phyloP scores from a whole-genome alignment of 192 early-diverging fungal genomes.

The Gonapodya prolifera region DNA sequence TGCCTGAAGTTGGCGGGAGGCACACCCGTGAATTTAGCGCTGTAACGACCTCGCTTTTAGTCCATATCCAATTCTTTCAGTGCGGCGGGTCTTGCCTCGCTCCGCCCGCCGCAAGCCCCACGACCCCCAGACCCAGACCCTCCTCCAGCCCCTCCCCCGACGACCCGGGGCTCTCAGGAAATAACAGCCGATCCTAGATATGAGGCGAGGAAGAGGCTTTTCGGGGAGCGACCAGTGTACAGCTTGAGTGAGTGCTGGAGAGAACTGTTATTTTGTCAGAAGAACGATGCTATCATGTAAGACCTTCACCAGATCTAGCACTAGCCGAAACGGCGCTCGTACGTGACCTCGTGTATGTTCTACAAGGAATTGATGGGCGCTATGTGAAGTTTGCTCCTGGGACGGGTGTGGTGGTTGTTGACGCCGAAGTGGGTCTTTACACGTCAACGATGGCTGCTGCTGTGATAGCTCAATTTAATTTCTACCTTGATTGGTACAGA shows the following conservation, averaged over 20 bases:
- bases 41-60: background rate
- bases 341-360: constrained; percentile 77
- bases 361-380: constrained; percentile 88
- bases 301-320: background rate
- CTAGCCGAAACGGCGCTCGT: constrained; percentile 50
- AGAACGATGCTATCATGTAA: background rate
- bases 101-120: background rate
- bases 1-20: background rate
- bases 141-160: background rate
- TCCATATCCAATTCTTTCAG: background rate
- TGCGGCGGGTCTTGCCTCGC: background rate
- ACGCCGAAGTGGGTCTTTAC: background rate
- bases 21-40: background rate
- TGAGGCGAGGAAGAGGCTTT: background rate
- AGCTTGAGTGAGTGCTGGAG: background rate
- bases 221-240: background rate
- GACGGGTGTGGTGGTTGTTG: background rate
- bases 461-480: too few species aligned
- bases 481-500: too few species aligned
- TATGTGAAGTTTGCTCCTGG: constrained; percentile 37
- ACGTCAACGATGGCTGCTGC: too few species aligned
- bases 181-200: background rate
- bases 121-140: background rate
- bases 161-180: background rate
- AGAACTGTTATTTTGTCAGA: background rate